Evolutionary conservation across 768 basidiomycete species (phyloP), one percentile per base, ranked within the genome.

Genomic region (Tricholoma saponaceum): DNA sequence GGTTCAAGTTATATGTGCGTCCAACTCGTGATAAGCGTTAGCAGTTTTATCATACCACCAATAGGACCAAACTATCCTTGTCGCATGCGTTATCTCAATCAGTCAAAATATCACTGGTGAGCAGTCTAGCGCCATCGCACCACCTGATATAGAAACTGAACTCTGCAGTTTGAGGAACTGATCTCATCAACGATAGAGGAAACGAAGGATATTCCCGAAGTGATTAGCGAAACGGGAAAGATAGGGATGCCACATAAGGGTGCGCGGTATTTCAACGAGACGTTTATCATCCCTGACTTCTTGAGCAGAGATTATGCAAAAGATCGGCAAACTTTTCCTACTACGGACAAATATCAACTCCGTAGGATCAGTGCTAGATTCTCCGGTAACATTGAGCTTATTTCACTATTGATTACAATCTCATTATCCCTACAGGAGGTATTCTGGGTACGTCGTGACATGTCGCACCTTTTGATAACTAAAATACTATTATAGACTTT

Each of bases 11-110:
- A 95, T 72, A 96, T 98, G 95, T 95, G 64, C 64, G 90, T 71
- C 46, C 23, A 61, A 65, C 56, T 55, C 57, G 56, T 5, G 22
- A 25, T 12, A 18, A 32, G 43, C 51, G 18, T 6, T n/a, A 20
- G 26, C 6, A 14, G 12, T 23, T 22, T 37, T 6, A 18, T 22
- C 43, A 44, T 52, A 4, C 46, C 16, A 54, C 39, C 58, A 8
- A 55, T 60, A 97, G 95, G 95, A 97, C 95, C 4, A 98, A 97
- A 73, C 77, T 98, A 7, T 95, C 95, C 2, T 74, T 98, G 46
- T 97, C 95, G 14, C 94, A 98, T 70, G 95, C 95, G 0, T 81
- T 98, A 43, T 88, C 95, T 16, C 95, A 97, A 78, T 96, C 94
- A 14, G 95, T 96, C 61, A 98, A 97, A 75, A 96, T 98, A 70